phyloP scores from a whole-genome alignment of 805 yeast species.

The Metschnikowia matae region DNA sequence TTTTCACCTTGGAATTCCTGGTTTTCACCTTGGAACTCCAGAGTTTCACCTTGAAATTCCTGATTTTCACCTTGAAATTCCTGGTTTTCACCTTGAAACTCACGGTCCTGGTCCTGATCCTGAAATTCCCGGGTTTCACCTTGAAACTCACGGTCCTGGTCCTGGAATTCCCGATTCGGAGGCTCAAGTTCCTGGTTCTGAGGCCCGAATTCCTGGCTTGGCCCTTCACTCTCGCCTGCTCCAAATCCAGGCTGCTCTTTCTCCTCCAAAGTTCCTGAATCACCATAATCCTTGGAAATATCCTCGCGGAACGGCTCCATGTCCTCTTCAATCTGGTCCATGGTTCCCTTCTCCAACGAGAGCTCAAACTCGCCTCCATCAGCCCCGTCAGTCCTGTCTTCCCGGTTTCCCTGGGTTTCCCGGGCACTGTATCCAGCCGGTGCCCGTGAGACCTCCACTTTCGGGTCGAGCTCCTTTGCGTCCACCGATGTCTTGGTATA shows the following conservation, averaged over 20 bases:
- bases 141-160: neutral
- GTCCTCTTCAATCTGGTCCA: neutral
- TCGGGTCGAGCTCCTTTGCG: conserved; percentile 12
- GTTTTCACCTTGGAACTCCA: neutral
- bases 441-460: conserved; percentile 25
- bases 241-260: neutral
- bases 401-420: conserved; percentile 14
- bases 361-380: neutral
- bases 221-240: neutral
- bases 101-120: neutral
- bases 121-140: neutral
- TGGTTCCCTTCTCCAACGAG: neutral
- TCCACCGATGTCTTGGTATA: conserved; percentile 6
- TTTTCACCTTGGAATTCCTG: neutral
- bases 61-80: neutral
- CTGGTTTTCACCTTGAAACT: neutral
- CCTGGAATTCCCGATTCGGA: neutral
- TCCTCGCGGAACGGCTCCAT: neutral
- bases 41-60: neutral
- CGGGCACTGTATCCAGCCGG: conserved; percentile 39
- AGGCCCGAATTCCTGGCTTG: neutral
- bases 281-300: neutral
- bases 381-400: too few relatives aligned
- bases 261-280: neutral
- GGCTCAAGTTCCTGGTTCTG: neutral